These are phyloP conservation scores for Sporothrix curviconia DNA, from an alignment of 2,329 filamentous ascomycete genomes.

Conservation along the genomic window DNA sequence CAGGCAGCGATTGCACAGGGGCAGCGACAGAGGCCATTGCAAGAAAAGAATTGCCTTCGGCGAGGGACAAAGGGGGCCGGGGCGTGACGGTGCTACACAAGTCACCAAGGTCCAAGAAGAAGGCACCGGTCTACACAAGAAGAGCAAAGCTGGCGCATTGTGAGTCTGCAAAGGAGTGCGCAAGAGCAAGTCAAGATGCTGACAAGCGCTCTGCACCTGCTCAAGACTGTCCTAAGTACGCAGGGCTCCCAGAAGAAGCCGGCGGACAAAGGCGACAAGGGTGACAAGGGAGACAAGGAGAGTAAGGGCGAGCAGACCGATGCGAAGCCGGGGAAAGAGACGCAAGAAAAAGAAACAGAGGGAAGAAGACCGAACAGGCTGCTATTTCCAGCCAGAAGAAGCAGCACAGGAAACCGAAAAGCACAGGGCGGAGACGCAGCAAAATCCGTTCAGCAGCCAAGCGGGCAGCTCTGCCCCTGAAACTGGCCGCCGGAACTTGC, in stretches of 20 bases:
- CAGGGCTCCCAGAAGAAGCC: constrained; percentile 23
- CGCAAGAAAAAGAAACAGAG: constrained; percentile 6
- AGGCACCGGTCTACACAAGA: neutral
- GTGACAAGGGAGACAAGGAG: neutral
- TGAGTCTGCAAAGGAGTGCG: constrained; percentile 7
- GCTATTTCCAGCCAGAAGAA: neutral
- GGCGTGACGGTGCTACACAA: neutral
- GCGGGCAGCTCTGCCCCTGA: neutral
- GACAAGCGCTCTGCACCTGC: constrained; percentile 31
- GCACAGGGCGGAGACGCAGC: neutral
- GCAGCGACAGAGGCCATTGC: neutral
- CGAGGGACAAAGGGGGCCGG: neutral
- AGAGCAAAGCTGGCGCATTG: neutral
- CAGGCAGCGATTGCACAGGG: constrained; percentile 2
- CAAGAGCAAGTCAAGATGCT: constrained; percentile 28
- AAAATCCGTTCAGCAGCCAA: neutral
- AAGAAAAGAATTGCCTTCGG: neutral
- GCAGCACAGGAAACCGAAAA: no score
- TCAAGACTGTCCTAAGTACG: constrained; percentile 32
- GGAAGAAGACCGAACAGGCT: neutral
- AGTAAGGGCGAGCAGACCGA: neutral
- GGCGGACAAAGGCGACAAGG: neutral
- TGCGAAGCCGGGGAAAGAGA: neutral
- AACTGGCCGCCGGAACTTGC: neutral
- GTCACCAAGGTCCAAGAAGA: neutral